Percentiles rank a stretch among this genome's conserved stretches.
phyloP scores from a whole-genome alignment of 1,284 basidiomycete genomes.

The Agaricales sp. region DNA sequence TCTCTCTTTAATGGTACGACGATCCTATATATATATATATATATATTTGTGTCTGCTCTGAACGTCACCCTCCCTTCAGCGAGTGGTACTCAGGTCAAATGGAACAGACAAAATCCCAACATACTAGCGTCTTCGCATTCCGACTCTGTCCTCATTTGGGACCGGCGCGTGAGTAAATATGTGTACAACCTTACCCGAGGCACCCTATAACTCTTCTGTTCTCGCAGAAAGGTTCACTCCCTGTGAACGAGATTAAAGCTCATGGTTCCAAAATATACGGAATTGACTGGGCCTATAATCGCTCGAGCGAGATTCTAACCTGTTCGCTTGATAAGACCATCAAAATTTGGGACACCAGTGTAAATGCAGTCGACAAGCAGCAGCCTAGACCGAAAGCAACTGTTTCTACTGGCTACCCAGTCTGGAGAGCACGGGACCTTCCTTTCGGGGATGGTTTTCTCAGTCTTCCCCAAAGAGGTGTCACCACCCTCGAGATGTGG shows the following conservation, averaged over 20 bases:
- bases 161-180: constrained; percentile 64
- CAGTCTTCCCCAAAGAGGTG: constrained; percentile 84
- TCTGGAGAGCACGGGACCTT: constrained; percentile 89
- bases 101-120: constrained; percentile 82
- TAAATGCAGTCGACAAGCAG: constrained; percentile 4
- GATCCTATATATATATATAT: too few relatives aligned
- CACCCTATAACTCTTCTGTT: too few relatives aligned
- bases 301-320: constrained; percentile 73
- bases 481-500: constrained; percentile 83
- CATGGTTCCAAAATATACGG: constrained; percentile 90
- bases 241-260: constrained; percentile 65
- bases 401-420: constrained; percentile 78
- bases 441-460: constrained; percentile 91
- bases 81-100: constrained; percentile 91
- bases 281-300: constrained; percentile 84
- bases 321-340: constrained; percentile 91
- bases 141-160: constrained; percentile 80
- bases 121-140: constrained; percentile 83
- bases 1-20: constrained; percentile 64
- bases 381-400: constrained; percentile 36
- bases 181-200: too few relatives aligned
- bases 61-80: constrained; percentile 28
- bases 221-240: constrained; percentile 81
- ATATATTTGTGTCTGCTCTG: not conserved
- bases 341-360: constrained; percentile 68